These are phyloP conservation scores for Sugiyamaella chiloensis DNA, from an alignment of 805 yeast species.

Conservation along the genomic window DNA sequence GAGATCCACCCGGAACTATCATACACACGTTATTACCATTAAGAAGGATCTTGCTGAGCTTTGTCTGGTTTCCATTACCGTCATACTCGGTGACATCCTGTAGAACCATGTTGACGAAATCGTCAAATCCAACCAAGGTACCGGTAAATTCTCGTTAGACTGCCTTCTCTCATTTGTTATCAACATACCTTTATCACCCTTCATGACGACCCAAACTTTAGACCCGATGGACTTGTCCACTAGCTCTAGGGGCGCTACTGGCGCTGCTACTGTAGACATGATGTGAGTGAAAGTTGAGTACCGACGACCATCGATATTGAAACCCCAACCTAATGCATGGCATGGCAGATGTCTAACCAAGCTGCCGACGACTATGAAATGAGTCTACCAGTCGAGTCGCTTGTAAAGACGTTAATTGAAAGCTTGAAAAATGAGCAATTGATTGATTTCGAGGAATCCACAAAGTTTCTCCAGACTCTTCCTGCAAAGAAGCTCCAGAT, in stretches of 20 bases:
- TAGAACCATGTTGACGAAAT: slow-evolving; percentile 78
- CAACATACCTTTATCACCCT: slow-evolving; percentile 42
- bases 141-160: slow-evolving; percentile 97
- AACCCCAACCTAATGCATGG: too few relatives aligned
- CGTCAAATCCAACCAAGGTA: slow-evolving; percentile 87
- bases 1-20: slow-evolving; percentile 30
- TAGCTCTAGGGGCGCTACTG: slow-evolving; percentile 68
- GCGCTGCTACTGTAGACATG: slow-evolving; percentile 11
- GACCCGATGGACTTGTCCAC: slow-evolving; percentile 86
- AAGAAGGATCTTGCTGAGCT: slow-evolving; percentile 35
- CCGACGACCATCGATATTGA: too few relatives aligned
- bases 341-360: too few relatives aligned
- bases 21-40: slow-evolving; percentile 41
- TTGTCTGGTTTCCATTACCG: slow-evolving; percentile 27
- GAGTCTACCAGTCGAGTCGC: slow-evolving; percentile 5
- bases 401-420: slow-evolving; percentile 39
- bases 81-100: slow-evolving; percentile 69
- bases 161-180: too few relatives aligned
- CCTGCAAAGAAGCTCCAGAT: slow-evolving; percentile 65
- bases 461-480: slow-evolving; percentile 42
- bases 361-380: too few relatives aligned
- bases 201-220: slow-evolving; percentile 67
- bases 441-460: slow-evolving; percentile 51
- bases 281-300: neutral
- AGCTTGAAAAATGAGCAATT: slow-evolving; percentile 48